Base-by-base conservation (phyloP, 2,329 filamentous ascomycete species). In the Nigrospora oryzae region DNA sequence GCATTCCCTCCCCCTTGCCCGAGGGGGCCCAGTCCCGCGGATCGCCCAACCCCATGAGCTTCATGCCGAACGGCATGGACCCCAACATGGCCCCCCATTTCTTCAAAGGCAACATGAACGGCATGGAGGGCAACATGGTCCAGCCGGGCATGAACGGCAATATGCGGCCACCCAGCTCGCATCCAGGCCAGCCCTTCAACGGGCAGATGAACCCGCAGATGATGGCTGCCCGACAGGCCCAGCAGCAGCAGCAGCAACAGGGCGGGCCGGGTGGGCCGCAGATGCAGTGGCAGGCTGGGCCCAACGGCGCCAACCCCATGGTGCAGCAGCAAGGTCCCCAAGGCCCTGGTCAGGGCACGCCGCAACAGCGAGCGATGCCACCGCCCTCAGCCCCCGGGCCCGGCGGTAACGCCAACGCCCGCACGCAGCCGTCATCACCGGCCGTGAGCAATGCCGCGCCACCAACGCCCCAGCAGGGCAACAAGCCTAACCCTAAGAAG, bases 401-500 rank as follows among this genome's bases (percentile, higher is more conserved):
- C 14, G 63, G 64, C 33, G 61, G 53, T 39, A 60, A 62, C 48
- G 69, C 70, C 46, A 74, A 73, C 52, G 69, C 72, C 44, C 76
- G 78, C 54, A 74, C 70, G 50, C 69, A 75, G 44, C 72, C 79
- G 13, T 77, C 76, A 12, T 82, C 80, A 15, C 81, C 80, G 19
- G 80, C 83, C 54, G 75, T 78, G 53, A 75, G 74, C 49, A 79
- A 74, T 47, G 75, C 79, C 7, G 84, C 83, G 33, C 86, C 87
- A 1, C 86, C 86, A 1, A 93, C 87, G 4, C 87, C 87, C 1
- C 82, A 79, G 42, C 84, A 88, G 59, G 63, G 71, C 2, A 83
- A 81, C 58, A 91, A 91, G 69, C 65, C 83, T 4, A 81, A 79
- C 32, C 84, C 85, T 1, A 89, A 88, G 64, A 91, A 91, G 75